Evolutionary conservation across 352 stramenopile species (phyloP).

Genomic region (Globisporangium barbulae): DNA sequence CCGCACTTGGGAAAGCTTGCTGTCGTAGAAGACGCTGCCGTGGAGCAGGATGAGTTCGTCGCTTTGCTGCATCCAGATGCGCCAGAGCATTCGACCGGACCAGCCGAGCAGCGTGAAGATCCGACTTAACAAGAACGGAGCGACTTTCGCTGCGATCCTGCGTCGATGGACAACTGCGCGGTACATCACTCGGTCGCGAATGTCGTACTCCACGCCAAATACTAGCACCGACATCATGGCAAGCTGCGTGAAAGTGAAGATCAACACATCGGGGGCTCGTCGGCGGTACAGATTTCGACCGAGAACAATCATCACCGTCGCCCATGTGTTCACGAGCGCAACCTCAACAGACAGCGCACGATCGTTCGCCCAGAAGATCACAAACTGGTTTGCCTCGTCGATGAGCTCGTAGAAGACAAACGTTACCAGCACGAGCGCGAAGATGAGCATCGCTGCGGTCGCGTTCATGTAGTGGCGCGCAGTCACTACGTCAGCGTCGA

Average conservation of each 20-base stretch:
- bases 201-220: background rate
- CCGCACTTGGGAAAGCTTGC: conserved; percentile 2
- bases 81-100: conserved; percentile 2
- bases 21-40: conserved; percentile 5
- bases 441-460: background rate
- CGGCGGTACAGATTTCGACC: background rate
- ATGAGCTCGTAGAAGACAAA: conserved; percentile 5
- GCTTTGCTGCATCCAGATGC: background rate
- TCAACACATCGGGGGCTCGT: background rate
- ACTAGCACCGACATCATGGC: background rate
- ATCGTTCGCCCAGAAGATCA: background rate
- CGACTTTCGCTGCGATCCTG: background rate
- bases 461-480: conserved; percentile 1
- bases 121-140: background rate
- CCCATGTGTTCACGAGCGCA: conserved; percentile 2
- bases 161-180: background rate
- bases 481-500: background rate
- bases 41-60: conserved; percentile 6
- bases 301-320: background rate
- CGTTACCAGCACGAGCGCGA: background rate
- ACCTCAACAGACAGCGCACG: background rate
- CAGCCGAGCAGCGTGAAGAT: conserved; percentile 7
- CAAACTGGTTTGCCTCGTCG: background rate
- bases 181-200: conserved; percentile 1
- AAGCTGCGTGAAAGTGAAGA: background rate